Evolutionary conservation across 805 yeast species (phyloP).

Genomic region (Saccharomycopsis malanga): DNA sequence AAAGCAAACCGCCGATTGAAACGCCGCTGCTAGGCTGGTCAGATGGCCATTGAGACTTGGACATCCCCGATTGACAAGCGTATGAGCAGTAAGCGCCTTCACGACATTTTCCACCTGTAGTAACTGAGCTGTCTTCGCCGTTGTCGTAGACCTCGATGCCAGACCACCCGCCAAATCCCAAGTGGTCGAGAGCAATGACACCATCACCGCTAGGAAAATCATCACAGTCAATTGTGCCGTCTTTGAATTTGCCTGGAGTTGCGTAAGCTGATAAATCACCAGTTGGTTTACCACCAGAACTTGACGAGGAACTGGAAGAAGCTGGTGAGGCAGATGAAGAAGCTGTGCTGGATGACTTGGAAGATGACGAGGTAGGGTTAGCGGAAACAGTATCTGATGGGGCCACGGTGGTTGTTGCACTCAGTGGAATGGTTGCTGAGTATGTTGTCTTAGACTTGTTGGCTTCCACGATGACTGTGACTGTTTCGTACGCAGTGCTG

Average conservation of each 20-base stretch:
- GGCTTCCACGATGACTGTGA: constrained; percentile 31
- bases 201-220: constrained; percentile 72
- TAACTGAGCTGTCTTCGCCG: constrained; percentile 47
- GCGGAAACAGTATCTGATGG: constrained; percentile 20
- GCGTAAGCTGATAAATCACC: constrained; percentile 47
- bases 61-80: constrained; percentile 75
- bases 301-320: constrained; percentile 24
- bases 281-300: constrained; percentile 13
- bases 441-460: constrained; percentile 23
- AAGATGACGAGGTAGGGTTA: constrained; percentile 8
- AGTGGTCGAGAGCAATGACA: constrained; percentile 53
- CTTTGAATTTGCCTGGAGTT: constrained; percentile 52
- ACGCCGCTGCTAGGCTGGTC: constrained; percentile 61
- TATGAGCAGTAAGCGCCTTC: constrained; percentile 71
- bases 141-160: constrained; percentile 48
- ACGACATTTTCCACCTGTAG: constrained; percentile 48
- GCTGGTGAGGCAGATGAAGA: constrained; percentile 23
- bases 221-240: constrained; percentile 64
- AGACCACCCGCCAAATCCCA: constrained; percentile 47
- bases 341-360: constrained; percentile 9
- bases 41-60: constrained; percentile 75
- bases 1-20: constrained; percentile 64
- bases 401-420: constrained; percentile 24
- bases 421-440: constrained; percentile 24
- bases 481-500: constrained; percentile 39